Percentiles rank a stretch among this genome's conserved stretches.
These are phyloP conservation scores for Neonectria sp. DNA, from an alignment of 2,329 filamentous ascomycete species.

Conservation along the genomic window DNA sequence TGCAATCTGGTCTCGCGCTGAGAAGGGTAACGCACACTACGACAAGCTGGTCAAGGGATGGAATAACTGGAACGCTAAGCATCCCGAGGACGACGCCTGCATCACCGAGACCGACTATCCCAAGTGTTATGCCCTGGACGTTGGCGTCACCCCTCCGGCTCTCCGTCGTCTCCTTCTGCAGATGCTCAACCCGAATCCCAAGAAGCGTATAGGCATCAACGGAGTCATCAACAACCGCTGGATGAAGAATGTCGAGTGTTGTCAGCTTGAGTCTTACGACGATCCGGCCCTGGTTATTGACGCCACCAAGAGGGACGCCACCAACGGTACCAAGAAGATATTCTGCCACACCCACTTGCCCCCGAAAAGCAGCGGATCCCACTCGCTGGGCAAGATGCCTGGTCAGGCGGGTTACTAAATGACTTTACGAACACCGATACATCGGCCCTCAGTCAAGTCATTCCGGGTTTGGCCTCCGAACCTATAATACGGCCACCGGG, in stretches of 20 bases:
- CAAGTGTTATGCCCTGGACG: conserved; percentile 75
- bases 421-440: conserved; percentile 40
- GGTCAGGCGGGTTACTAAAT: conserved; percentile 68
- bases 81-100: conserved; percentile 56
- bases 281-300: conserved; percentile 75
- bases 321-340: conserved; percentile 64
- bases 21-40: conserved; percentile 71
- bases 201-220: conserved; percentile 77
- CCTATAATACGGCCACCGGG: conserved; percentile 25
- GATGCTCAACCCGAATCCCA: conserved; percentile 87
- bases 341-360: conserved; percentile 73
- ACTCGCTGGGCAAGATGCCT: conserved; percentile 70
- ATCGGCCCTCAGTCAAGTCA: conserved; percentile 20
- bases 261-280: conserved; percentile 79
- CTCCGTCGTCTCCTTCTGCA: conserved; percentile 80
- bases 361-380: conserved; percentile 59
- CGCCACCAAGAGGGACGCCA: conserved; percentile 69
- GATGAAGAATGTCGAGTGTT: conserved; percentile 84
- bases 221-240: conserved; percentile 80
- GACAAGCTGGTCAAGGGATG: conserved; percentile 76
- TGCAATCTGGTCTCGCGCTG: conserved; percentile 81
- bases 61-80: conserved; percentile 75
- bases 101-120: conserved; percentile 76
- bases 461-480: conserved; percentile 7
- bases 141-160: conserved; percentile 74